These are phyloP conservation scores for Pyricularia sp. DNA, from an alignment of 2,329 filamentous ascomycete genomes.

Conservation along the genomic window DNA sequence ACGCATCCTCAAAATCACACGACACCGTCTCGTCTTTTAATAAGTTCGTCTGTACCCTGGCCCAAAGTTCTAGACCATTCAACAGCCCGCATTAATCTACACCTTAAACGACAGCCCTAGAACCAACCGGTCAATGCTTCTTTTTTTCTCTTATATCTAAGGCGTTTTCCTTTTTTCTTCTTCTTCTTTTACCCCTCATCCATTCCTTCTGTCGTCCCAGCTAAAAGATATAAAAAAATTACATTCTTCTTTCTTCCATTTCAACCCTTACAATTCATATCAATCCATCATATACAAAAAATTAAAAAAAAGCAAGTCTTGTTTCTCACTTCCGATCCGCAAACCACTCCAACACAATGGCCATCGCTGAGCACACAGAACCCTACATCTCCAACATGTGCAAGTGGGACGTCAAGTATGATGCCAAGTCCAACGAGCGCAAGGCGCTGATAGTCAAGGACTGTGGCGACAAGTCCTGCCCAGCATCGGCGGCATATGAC, in stretches of 20 bases:
- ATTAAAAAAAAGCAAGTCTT: too few species aligned
- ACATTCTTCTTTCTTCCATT: too few species aligned
- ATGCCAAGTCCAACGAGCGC: background rate
- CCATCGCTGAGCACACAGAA: background rate
- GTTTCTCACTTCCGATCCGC: background rate
- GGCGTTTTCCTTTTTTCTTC: background rate
- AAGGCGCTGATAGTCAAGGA: background rate
- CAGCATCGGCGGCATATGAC: background rate
- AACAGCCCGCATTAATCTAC: background rate
- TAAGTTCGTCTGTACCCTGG: background rate
- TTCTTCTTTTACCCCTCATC: too few species aligned
- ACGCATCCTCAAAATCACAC: background rate
- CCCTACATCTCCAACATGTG: background rate
- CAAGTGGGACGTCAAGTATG: background rate
- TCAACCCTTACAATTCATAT: too few species aligned
- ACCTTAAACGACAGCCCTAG: background rate
- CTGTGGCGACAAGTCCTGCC: background rate
- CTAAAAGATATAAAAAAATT: too few species aligned
- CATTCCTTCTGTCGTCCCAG: too few species aligned
- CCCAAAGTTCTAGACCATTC: background rate
- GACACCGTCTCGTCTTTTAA: background rate
- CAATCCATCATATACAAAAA: too few species aligned
- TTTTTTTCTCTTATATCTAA: background rate
- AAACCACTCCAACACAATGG: background rate
- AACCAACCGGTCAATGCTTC: background rate